A percentile compares a stretch with the other conserved stretches of the same genome.
phyloP scores from a whole-genome alignment of 2,329 filamentous ascomycete genomes.

The Trichoderma simmonsii region DNA sequence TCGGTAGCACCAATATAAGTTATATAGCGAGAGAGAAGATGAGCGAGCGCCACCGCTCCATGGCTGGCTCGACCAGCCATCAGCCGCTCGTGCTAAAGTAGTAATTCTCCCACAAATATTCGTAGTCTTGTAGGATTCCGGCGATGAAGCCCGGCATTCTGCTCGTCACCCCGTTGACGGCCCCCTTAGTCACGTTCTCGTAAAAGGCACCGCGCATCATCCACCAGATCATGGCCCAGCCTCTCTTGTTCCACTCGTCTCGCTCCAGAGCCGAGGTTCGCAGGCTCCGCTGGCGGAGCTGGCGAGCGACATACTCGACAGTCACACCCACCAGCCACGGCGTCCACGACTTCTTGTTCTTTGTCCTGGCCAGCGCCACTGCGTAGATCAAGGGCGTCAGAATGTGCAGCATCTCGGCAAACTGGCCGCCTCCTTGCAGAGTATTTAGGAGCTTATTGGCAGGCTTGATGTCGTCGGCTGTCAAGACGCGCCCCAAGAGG shows the following conservation, averaged over 20 bases:
- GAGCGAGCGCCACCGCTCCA: background rate
- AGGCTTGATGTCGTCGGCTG: constrained; percentile 94
- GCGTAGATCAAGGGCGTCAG: constrained; percentile 86
- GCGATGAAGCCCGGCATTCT: constrained; percentile 77
- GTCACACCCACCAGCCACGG: constrained; percentile 86
- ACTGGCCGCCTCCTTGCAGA: constrained; percentile 67
- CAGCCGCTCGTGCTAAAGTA: constrained; percentile 69
- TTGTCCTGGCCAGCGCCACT: constrained; percentile 68
- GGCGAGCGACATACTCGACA: constrained; percentile 84
- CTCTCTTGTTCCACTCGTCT: constrained; percentile 83
- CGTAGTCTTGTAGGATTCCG: constrained; percentile 90
- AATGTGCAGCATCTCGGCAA: constrained; percentile 90
- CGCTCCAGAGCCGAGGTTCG: constrained; percentile 83
- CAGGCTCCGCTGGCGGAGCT: constrained; percentile 71
- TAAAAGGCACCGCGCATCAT: constrained; percentile 95
- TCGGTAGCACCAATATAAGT: background rate
- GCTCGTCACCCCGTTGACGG: constrained; percentile 70
- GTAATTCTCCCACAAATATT: constrained; percentile 97
- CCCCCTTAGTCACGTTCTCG: constrained; percentile 78
- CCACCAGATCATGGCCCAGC: constrained; percentile 95
- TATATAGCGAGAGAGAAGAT: background rate
- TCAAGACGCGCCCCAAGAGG: constrained; percentile 84
- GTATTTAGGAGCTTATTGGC: constrained; percentile 82
- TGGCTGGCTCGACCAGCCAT: constrained; percentile 7
- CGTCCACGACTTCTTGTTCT: constrained; percentile 77